Evolutionary conservation across 1,284 basidiomycete species (phyloP), one percentile per base, ranked within the genome.

Genomic region (Pseudozyma thailandica): DNA sequence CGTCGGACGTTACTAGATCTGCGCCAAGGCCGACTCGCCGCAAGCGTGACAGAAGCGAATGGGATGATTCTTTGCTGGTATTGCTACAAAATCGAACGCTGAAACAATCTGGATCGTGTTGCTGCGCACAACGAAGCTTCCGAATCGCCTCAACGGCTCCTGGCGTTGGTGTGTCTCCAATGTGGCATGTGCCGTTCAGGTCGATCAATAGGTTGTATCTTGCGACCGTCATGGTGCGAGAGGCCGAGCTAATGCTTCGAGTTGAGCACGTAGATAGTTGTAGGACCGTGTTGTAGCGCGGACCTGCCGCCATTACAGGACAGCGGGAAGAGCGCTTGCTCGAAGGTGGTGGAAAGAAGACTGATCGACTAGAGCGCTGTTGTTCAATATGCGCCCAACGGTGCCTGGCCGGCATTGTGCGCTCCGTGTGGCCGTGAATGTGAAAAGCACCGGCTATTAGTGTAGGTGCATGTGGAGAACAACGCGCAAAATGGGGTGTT

Each of bases 171-270:
- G 42, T 50, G 35, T 72, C 64, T 15, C 49, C 63, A 39, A 68
- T 56, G 21, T 72, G 69, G 28, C 59, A 64, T 13, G 69, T 72
- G 20, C 69, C 69, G 46, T 63, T 65, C 26, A 72, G 50, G 51
- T 72, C 69, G 46, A 72, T 68, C 44, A 72, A 48, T 7, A 72
- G 31, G 23, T 72, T 72, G 58, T 54, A 62, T n/a, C 30, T 50
- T 23, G 49, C n/a, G 21, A 44, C 8, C 13, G 26, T 33, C 56
- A 59, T 65, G 23, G 9, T 28, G 13, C 3, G 18, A 15, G 42
- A 20, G 15, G 52, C 46, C 6, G 43, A 23, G 39, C 20, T 21
- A 18, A 23, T 10, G 10, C 23, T 41, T 12, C 8, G 21, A 18
- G 39, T 18, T 8, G 20, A 23, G 20, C 9, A 12, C 8, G 12